Evolutionary conservation across 805 yeast species (phyloP).

Genomic region (Wickerhamomyces bisporus): DNA sequence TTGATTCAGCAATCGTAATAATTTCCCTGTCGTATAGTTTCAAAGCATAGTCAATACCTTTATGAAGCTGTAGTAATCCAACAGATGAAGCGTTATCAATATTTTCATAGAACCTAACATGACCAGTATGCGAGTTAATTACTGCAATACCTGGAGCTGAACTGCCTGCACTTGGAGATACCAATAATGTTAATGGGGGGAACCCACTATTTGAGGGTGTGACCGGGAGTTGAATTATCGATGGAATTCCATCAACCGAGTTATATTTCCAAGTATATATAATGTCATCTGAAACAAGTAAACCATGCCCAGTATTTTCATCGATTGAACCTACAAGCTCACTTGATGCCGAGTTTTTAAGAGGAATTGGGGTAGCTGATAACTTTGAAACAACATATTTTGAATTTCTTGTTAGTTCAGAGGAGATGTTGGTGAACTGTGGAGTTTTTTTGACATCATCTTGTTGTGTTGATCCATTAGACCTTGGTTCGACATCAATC

Average conservation of each 20-base stretch:
- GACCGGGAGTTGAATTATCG: conserved; percentile 45
- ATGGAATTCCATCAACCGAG: conserved; percentile 55
- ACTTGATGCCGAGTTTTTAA: conserved; percentile 4
- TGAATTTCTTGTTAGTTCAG: conserved; percentile 53
- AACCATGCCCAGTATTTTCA: conserved; percentile 24
- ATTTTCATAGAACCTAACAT: conserved; percentile 65
- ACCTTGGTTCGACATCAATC: background rate
- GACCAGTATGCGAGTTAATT: conserved; percentile 54
- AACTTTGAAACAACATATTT: conserved; percentile 53
- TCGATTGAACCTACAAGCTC: conserved; percentile 25
- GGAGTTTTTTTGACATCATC: conserved; percentile 7
- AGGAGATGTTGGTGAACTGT: conserved; percentile 22
- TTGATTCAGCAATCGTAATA: conserved; percentile 49
- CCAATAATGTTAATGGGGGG: conserved; percentile 51
- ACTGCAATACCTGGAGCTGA: conserved; percentile 66
- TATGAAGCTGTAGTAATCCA: conserved; percentile 43
- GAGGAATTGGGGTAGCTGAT: conserved; percentile 45
- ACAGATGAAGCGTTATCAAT: conserved; percentile 65
- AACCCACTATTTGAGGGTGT: conserved; percentile 23
- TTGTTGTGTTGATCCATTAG: background rate
- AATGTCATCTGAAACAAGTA: conserved; percentile 31
- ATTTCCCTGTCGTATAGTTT: conserved; percentile 48
- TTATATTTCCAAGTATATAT: conserved; percentile 66
- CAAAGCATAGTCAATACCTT: conserved; percentile 32
- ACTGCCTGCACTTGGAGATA: conserved; percentile 49